Conservation (phyloP, 768 basidiomycete species). For the Atractiella rhizophila region DNA sequence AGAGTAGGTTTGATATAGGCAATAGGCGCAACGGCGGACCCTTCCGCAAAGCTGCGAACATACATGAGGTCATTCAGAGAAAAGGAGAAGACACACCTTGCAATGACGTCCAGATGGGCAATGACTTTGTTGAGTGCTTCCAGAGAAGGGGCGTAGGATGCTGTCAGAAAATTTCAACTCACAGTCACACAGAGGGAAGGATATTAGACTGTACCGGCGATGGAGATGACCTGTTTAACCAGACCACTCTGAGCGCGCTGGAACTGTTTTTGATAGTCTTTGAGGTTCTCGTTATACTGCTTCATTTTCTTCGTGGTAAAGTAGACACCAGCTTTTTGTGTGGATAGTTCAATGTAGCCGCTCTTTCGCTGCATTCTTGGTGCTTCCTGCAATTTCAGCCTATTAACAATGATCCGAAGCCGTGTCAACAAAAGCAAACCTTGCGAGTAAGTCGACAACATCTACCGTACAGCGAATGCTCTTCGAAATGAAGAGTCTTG, state of each 20-base stretch:
- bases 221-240: slow-evolving; percentile 75
- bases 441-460: slow-evolving; percentile 79
- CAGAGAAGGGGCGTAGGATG: slow-evolving; percentile 69
- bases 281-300: slow-evolving; percentile 42
- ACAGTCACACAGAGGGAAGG: neutral
- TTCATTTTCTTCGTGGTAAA: slow-evolving; percentile 63
- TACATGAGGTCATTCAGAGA: neutral
- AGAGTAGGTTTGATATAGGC: slow-evolving; percentile 70
- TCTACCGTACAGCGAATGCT: slow-evolving; percentile 65
- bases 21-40: slow-evolving; percentile 60
- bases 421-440: slow-evolving; percentile 27
- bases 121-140: slow-evolving; percentile 59
- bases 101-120: slow-evolving; percentile 71
- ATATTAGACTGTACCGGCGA: slow-evolving; percentile 42
- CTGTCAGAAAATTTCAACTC: slow-evolving; percentile 24
- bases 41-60: slow-evolving; percentile 56
- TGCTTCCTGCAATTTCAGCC: slow-evolving; percentile 36
- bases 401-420: neutral
- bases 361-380: slow-evolving; percentile 37
- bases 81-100: slow-evolving; percentile 32
- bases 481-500: slow-evolving; percentile 72
- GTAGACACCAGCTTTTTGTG: slow-evolving; percentile 59
- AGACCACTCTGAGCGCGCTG: slow-evolving; percentile 47
- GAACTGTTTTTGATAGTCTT: slow-evolving; percentile 42
- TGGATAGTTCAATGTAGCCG: slow-evolving; percentile 57